phyloP scores from a whole-genome alignment of 805 yeast genomes.

The Ogataea angusta region DNA sequence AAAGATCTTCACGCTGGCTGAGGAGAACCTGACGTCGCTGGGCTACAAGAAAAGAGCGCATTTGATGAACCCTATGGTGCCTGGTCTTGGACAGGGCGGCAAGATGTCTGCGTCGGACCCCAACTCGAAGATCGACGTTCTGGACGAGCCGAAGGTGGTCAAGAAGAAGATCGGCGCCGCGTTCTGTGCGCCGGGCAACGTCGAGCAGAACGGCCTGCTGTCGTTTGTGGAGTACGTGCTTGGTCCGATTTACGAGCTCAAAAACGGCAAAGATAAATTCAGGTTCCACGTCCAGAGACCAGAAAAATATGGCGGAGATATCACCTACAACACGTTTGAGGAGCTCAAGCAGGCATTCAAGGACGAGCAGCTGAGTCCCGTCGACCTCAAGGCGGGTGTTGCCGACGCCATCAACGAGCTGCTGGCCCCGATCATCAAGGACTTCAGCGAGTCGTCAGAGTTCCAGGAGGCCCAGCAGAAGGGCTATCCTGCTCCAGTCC shows the following conservation, averaged over 20 bases:
- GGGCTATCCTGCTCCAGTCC: slow-evolving; percentile 81
- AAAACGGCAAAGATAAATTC: slow-evolving; percentile 55
- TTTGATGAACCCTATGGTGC: slow-evolving; percentile 98
- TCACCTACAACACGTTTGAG: slow-evolving; percentile 65
- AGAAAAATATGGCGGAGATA: slow-evolving; percentile 95
- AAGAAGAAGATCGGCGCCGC: slow-evolving; percentile 91
- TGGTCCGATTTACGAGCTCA: slow-evolving; percentile 80
- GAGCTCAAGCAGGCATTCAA: slow-evolving; percentile 70
- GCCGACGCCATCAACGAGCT: slow-evolving; percentile 77
- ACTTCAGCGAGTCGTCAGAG: slow-evolving; percentile 56
- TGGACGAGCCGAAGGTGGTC: slow-evolving; percentile 85
- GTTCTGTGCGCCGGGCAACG: slow-evolving; percentile 91
- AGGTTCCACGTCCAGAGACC: slow-evolving; percentile 82
- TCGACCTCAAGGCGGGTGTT: slow-evolving; percentile 91
- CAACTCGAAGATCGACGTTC: slow-evolving; percentile 89
- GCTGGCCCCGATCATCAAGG: slow-evolving; percentile 80
- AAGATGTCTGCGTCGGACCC: slow-evolving; percentile 99
- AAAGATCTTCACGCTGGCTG: slow-evolving; percentile 94
- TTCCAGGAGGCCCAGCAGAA: slow-evolving; percentile 69
- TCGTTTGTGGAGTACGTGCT: slow-evolving; percentile 83
- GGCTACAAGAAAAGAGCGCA: slow-evolving; percentile 98
- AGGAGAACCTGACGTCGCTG: slow-evolving; percentile 79
- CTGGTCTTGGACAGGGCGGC: slow-evolving; percentile 95
- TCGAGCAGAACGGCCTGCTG: slow-evolving; percentile 86
- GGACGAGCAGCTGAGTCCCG: slow-evolving; percentile 77